phyloP scores from a whole-genome alignment of 352 stramenopile genomes.

The Phytophthora ohioensis region DNA sequence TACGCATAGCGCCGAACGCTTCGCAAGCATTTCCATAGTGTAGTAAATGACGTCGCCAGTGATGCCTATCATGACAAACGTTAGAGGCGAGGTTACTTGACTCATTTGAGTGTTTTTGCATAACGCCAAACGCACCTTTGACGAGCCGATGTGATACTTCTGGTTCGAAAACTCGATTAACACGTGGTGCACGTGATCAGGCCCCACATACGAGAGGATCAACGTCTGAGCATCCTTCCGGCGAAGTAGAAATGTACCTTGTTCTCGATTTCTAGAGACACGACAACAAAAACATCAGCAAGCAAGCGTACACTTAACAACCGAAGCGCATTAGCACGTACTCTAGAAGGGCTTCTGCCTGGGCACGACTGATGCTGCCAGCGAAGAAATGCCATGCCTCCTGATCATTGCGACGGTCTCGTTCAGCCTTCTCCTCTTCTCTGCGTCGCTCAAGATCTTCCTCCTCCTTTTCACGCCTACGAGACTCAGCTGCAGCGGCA shows the following conservation, averaged over 20 bases:
- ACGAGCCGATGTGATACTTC: slow-evolving; percentile 79
- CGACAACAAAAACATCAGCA: not conserved
- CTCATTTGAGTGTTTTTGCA: not conserved
- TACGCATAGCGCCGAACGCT: slow-evolving; percentile 84
- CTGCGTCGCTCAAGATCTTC: slow-evolving; percentile 45
- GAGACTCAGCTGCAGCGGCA: slow-evolving; percentile 35
- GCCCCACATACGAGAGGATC: slow-evolving; percentile 82
- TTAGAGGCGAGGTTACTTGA: not conserved
- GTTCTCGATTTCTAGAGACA: slow-evolving; percentile 52
- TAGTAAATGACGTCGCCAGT: slow-evolving; percentile 62
- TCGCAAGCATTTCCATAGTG: slow-evolving; percentile 78
- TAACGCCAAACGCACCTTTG: slow-evolving; percentile 56
- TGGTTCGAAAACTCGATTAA: slow-evolving; percentile 79
- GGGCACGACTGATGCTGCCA: slow-evolving; percentile 74
- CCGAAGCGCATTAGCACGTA: slow-evolving; percentile 29
- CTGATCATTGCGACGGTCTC: slow-evolving; percentile 62
- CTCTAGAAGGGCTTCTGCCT: slow-evolving; percentile 74
- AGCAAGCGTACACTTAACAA: not conserved
- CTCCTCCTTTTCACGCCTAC: slow-evolving; percentile 41
- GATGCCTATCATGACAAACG: slow-evolving; percentile 44
- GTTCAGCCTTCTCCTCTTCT: slow-evolving; percentile 47
- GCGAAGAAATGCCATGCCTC: slow-evolving; percentile 85
- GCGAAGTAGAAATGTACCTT: slow-evolving; percentile 82
- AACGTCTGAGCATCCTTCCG: slow-evolving; percentile 85
- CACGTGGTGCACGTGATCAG: slow-evolving; percentile 78